Percentiles rank a stretch among this genome's conserved stretches.
These are phyloP conservation scores for Cordyceps cicadae DNA, from an alignment of 2,329 filamentous ascomycete species.

Conservation along the genomic window DNA sequence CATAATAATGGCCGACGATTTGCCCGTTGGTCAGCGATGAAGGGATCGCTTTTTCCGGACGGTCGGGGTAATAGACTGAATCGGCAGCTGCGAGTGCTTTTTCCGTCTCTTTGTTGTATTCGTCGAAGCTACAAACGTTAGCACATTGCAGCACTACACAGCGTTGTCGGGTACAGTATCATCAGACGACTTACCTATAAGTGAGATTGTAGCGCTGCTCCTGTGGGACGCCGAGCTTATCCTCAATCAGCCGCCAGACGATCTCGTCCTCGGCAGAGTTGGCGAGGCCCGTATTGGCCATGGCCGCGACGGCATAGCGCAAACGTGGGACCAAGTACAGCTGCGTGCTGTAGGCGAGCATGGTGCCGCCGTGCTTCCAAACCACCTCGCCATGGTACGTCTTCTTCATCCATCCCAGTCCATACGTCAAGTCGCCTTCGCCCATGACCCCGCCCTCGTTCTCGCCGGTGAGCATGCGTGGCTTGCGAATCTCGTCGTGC, in stretches of 20 bases:
- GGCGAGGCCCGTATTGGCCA: constrained; percentile 5
- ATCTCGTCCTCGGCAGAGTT: constrained; percentile 4
- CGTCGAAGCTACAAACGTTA: not conserved
- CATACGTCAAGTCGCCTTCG: constrained; percentile 4
- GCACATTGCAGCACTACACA: not conserved
- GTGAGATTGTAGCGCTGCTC: not conserved
- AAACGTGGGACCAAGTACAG: not conserved
- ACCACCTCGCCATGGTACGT: constrained; percentile 7
- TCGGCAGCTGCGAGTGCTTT: not conserved
- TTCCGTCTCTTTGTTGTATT: not conserved
- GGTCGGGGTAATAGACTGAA: not conserved
- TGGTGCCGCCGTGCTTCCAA: not conserved
- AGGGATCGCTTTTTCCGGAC: not conserved
- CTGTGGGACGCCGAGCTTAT: not conserved
- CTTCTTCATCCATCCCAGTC: constrained; percentile 5
- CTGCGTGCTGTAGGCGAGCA: not conserved
- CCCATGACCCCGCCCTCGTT: not conserved
- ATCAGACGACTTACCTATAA: not conserved
- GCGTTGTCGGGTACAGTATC: no score
- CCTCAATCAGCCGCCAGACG: constrained; percentile 7
- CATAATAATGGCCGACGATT: constrained; percentile 7
- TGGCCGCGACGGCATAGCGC: not conserved
- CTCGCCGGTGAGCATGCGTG: not conserved
- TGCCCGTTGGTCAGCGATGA: not conserved
- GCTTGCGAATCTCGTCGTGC: constrained; percentile 17